Base-by-base conservation (phyloP, 192 early-diverging fungal species). In the Piromyces finnis region DNA sequence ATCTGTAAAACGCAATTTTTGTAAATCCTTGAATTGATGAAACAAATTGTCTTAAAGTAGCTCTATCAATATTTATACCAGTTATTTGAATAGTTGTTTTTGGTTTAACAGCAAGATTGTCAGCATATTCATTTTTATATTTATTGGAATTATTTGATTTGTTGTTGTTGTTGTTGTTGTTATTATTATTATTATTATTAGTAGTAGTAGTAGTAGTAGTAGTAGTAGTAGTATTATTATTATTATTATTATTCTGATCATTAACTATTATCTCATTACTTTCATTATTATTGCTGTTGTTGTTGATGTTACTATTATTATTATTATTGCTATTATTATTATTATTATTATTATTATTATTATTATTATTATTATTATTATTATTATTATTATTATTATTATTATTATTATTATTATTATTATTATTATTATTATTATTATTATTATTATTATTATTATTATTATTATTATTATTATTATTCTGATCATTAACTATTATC, bases 1-100 rank as follows among this genome's bases (percentile, higher is more conserved):
- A 77, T 77, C 80, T 29, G 26, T 81, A 81, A 77, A 81, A 81
- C 7, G 80, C 80, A 29, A 81, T 79, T 27, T 79, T 77, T 29
- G 29, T 32, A 35, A 81, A 81, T 18, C 80, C 80, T 7, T 22
- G 51, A n/a, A 68, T 68, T 11, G 51, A 26, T n/a, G 51, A 68
- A 27, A 68, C 51, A n/a, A 68, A 68, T 9, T 68, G 22, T n/a
- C 51, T 68, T 68, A 68, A 68, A 26, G 51, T 68, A 26, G 51
- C 51, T 68, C 51, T 68, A 11, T 68, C 51, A n/a, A 68, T 68
- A 68, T 68, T 68, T n/a, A 68, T 68, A 3, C 51, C 51, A 9
- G 51, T 68, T n/a, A 68, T 68, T 68, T 68, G 51, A 68, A 68
- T 68, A 9, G 51, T 68, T 11, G 51, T 68, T 68, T 68, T 68